Evolutionary conservation across 2,329 filamentous ascomycete genomes (phyloP), one percentile per base, ranked within the genome.

Genomic region (Escovopsis weberi): DNA sequence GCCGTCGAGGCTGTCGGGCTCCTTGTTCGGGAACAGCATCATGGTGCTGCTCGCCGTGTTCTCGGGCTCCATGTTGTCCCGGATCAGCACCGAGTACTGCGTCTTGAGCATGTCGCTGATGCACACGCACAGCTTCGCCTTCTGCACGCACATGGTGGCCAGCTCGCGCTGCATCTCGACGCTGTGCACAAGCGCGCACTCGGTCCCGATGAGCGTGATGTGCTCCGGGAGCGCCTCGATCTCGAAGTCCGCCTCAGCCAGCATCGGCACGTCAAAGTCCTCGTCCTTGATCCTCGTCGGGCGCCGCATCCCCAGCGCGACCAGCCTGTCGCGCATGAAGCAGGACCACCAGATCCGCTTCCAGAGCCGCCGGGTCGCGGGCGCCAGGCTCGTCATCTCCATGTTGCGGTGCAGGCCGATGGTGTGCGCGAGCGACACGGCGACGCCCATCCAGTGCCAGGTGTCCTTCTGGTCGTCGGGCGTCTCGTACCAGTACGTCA

Each of bases 391-490:
- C 8, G 84, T 86, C 44, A 80, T 82, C 18, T 65, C 67, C 2
- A 87, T 86, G 53, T 94, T 85, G 48, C 88, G 82, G 61, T 96
- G 87, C 15, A 95, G 71, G 6, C 89, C 88, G 49, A 95, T 94
- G 11, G 88, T 94, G 60, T 94, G 86, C 41, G 87, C 88, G 38
- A 95, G 69, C 11, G 88, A 94, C 46, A 94, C 85, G 36, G 88
- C 89, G 33, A 95, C 85, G 15, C 89, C 89, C 85, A 95, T 94
- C 89, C 88, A 95, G 58, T 95, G 88, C 85, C 89, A 95, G 38
- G 88, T 95, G 59, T 95, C 89, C 61, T 95, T 95, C 58, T 94
- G 86, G 59, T 95, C 89, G 62, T 95, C 87, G 0, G 88, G 88
- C 11, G 86, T 94, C 62, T 95, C 88, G 59, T 95, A 95, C 83